Evolutionary conservation across 768 basidiomycete species (phyloP).

Genomic region (Chalciporus sphaerocephalus): DNA sequence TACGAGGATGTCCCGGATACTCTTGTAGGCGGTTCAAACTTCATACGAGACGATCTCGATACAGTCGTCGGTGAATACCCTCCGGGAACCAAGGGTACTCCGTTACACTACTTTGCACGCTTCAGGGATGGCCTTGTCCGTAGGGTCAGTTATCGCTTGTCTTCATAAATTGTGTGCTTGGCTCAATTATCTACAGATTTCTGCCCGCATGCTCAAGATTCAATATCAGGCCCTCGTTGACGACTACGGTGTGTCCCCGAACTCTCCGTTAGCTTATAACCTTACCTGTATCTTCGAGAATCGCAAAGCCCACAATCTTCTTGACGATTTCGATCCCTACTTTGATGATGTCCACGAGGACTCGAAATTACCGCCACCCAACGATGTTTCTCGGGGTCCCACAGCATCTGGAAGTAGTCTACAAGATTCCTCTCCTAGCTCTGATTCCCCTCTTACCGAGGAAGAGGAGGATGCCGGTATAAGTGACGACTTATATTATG

Average conservation of each 20-base stretch:
- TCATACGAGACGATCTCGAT: slow-evolving; percentile 30
- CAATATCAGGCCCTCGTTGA: slow-evolving; percentile 45
- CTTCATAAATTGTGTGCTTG: background rate
- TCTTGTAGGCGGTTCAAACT: slow-evolving; percentile 33
- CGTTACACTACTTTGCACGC: slow-evolving; percentile 59
- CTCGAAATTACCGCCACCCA: slow-evolving; percentile 47
- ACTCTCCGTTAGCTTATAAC: background rate
- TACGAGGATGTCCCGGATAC: slow-evolving; percentile 38
- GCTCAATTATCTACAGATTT: slow-evolving; percentile 36
- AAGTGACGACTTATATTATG: slow-evolving; percentile 14
- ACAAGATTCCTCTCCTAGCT: slow-evolving; percentile 2
- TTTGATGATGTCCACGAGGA: slow-evolving; percentile 50
- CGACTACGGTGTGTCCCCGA: slow-evolving; percentile 47
- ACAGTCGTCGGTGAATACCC: slow-evolving; percentile 59
- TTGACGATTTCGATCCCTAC: slow-evolving; percentile 58
- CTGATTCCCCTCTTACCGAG: slow-evolving; percentile 23
- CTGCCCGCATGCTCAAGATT: slow-evolving; percentile 35
- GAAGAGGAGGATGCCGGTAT: slow-evolving; percentile 28
- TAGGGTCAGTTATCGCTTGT: slow-evolving; percentile 40
- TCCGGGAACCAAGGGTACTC: slow-evolving; percentile 22
- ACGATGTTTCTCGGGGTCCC: slow-evolving; percentile 4
- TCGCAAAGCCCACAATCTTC: slow-evolving; percentile 38
- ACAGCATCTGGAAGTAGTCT: slow-evolving; percentile 12
- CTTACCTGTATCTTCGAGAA: slow-evolving; percentile 37
- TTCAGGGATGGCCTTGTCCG: slow-evolving; percentile 53